Evolutionary conservation across 768 basidiomycete genomes (phyloP), one percentile per base, ranked within the genome.

Genomic region (Guyanaporus albipodus): DNA sequence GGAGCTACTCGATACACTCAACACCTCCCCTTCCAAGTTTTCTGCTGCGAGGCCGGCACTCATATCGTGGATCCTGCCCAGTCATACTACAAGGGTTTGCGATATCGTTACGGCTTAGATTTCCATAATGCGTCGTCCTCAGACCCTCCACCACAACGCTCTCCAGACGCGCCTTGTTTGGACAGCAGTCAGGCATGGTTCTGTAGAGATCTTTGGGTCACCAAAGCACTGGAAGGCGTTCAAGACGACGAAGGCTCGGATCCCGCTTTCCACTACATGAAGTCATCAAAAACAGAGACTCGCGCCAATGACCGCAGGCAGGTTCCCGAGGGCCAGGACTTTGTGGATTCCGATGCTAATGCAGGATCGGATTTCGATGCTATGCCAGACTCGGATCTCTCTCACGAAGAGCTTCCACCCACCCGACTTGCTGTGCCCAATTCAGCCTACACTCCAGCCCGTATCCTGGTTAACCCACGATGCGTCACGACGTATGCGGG

Each of bases 161-260:
- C 79, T 41, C 78, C 86, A 5, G 90, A 95, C 53, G 88, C 89
- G 1, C 71, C 87, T 23, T 99, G 96, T 64, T 78, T 97, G 59
- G 96, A 98, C 66, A 94, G 91, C 60, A 89, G 84, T 29, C 96
- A 99, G 66, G 92, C 94, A 27, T 98, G 91, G 88, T 98, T 99
- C 73, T 99, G 96, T 58, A 73, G 96, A 29, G 96, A 99, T 66
- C 74, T 99, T 31, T 99, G 96, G 96, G 77, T 91, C n/a, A 78
- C 79, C 53, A 86, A 85, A 37, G 95, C 95, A 1, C 72, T 76
- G 22, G 87, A 89, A 39, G 85, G 84, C 15, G 80, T 83, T 67
- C 77, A 74, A 50, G 86, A 80, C 49, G 73, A 74, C 50, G 70
- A 70, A 28, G 66, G 50, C 1, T 34, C 54, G 5, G 49, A 63